Base-by-base conservation (phyloP, 2,329 filamentous ascomycete species). In the Penicillium corylophilum region DNA sequence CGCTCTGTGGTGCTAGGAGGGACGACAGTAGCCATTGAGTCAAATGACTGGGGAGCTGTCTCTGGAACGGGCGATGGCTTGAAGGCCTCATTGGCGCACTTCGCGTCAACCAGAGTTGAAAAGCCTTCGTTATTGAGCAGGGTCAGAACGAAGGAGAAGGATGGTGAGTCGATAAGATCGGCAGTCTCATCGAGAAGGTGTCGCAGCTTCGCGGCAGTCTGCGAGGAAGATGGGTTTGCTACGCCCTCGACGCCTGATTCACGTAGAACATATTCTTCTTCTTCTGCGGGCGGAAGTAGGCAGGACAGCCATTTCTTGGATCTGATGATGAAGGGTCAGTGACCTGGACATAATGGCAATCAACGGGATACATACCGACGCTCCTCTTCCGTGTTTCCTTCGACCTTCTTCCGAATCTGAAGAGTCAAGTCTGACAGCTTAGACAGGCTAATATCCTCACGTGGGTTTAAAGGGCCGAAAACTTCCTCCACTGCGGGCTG, bases 161-260 rank as follows among this genome's bases (percentile, higher is more conserved):
- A 83, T 0, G 94, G 94, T 1, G 94, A 96, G 67, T 99, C 94
- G 66, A 97, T 87, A 22, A 99, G 82, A 69, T 99, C 94, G 35
- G 93, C 89, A 2, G 94, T 97, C 77, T 99, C 94, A 69, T 99
- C 93, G 1, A 99, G 82, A 18, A 99, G 82, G 51, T 89, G 87
- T 50, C 93, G 85, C 50, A 99, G 82, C 1, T 85, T 82, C 6
- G 68, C 62, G 4, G 66, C 56, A 16, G 68, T 74, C 44, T 71
- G 65, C 38, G 66, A 61, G 2, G 68, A 69, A 26, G 71, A 66
- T 2, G 71, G 64, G 43, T 70, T 73, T 48, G 64, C 67, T 55
- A 66, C 72, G 41, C 69, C 71, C 58, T 71, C 75, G 64, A 96
- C 90, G 48, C 91, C 91, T 0, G 91, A 95, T 72, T 96, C 89